Evolutionary conservation across 306 rosid species (phyloP).

Genomic region (Quercus cerris): DNA sequence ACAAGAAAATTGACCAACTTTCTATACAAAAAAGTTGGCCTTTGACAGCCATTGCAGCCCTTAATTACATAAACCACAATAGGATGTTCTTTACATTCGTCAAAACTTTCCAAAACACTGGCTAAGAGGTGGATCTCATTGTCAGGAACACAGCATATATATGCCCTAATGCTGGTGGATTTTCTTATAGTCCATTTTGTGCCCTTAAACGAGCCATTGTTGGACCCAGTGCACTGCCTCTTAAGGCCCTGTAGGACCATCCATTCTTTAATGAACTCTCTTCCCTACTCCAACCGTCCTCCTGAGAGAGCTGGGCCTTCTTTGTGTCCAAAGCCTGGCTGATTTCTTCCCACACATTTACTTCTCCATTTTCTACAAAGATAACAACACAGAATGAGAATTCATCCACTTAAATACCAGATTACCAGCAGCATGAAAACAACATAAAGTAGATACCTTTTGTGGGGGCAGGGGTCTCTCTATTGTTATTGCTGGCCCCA

Average conservation of each 20-base stretch:
- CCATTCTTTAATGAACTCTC: constrained; percentile 49
- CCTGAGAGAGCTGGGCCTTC: constrained; percentile 62
- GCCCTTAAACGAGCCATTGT: constrained; percentile 67
- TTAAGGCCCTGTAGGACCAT: constrained; percentile 64
- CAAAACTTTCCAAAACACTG: constrained; percentile 1
- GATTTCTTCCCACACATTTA: constrained; percentile 78
- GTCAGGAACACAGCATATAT: constrained; percentile 5
- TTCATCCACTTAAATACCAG: not conserved
- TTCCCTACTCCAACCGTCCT: constrained; percentile 47
- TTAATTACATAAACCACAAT: not conserved
- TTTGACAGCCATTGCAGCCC: not conserved
- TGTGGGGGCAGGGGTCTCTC: constrained; percentile 23
- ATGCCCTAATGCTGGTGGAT: constrained; percentile 6
- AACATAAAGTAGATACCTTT: constrained; percentile 37
- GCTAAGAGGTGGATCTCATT: not conserved
- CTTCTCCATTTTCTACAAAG: constrained; percentile 65
- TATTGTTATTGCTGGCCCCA: constrained; percentile 14
- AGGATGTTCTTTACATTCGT: not conserved
- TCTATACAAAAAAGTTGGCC: not conserved
- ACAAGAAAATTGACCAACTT: not conserved
- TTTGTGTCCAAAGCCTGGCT: constrained; percentile 59
- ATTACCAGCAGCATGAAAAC: constrained; percentile 3
- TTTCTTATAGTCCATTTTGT: constrained; percentile 52
- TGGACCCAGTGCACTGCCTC: constrained; percentile 90
- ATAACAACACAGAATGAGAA: constrained; percentile 7